Evolutionary conservation across 768 basidiomycete species (phyloP).

Genomic region (Crassisporium funariophilum): DNA sequence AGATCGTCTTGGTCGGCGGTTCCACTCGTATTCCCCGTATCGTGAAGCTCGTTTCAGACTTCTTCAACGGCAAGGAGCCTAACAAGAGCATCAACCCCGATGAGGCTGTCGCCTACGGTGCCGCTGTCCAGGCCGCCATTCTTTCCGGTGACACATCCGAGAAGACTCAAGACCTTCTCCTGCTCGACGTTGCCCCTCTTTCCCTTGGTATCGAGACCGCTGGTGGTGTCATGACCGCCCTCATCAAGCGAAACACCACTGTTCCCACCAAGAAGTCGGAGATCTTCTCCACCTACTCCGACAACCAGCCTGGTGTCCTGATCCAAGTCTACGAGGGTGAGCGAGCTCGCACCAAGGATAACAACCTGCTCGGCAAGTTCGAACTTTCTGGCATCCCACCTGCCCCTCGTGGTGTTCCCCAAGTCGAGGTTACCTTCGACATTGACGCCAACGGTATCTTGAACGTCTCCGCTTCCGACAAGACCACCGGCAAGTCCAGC

Average conservation of each 20-base stretch:
- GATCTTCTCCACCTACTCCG: constrained; percentile 97
- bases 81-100: constrained; percentile 99
- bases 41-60: constrained; percentile 96
- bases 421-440: constrained; percentile 97
- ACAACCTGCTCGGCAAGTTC: constrained; percentile 98
- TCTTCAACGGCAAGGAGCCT: constrained; percentile 98
- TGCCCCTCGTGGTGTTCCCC: constrained; percentile 96
- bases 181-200: constrained; percentile 91
- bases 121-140: constrained; percentile 97
- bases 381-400: constrained; percentile 96
- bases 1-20: constrained; percentile 97
- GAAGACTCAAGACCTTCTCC: constrained; percentile 94
- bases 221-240: constrained; percentile 98
- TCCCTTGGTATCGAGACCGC: constrained; percentile 97
- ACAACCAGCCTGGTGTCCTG: constrained; percentile 98
- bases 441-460: constrained; percentile 97
- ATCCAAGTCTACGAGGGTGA: constrained; percentile 99
- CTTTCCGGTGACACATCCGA: constrained; percentile 97
- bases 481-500: constrained; percentile 95
- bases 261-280: constrained; percentile 99
- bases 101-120: constrained; percentile 98
- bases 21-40: constrained; percentile 99
- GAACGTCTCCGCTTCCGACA: constrained; percentile 94
- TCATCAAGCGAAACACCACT: constrained; percentile 98
- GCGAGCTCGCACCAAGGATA: constrained; percentile 97